Evolutionary conservation across 129 eudicot species (phyloP).

Genomic region (Centaurea solstitialis): DNA sequence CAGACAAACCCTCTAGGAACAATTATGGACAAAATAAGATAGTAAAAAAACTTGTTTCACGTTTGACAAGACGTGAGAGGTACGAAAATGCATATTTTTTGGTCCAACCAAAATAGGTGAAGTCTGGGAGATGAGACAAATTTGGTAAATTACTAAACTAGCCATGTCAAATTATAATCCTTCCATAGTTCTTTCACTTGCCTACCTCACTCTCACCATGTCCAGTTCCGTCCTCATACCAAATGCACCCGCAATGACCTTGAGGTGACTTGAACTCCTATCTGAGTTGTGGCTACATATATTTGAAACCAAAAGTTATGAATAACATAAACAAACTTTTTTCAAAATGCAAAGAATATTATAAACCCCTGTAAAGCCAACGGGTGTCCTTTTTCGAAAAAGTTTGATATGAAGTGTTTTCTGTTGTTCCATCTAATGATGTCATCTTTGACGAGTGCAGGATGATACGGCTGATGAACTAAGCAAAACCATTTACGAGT

Average conservation of each 20-base stretch:
- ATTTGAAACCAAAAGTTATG: neutral
- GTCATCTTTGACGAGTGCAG: constrained; percentile 32
- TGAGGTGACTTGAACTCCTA: neutral
- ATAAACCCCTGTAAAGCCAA: neutral
- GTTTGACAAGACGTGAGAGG: too few relatives aligned
- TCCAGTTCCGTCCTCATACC: neutral
- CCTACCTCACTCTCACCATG: neutral
- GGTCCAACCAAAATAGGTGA: neutral
- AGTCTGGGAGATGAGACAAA: neutral
- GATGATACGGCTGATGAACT: constrained; percentile 70
- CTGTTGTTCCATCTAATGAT: constrained; percentile 3
- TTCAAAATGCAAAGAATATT: neutral
- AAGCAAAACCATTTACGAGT: constrained; percentile 51
- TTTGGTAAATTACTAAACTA: neutral
- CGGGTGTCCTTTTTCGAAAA: neutral
- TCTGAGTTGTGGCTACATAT: neutral
- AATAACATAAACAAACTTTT: neutral
- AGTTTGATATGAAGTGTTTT: neutral
- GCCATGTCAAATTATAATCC: neutral
- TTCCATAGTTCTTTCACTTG: neutral
- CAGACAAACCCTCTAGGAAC: too few relatives aligned
- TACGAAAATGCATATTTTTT: too few relatives aligned
- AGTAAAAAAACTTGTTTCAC: too few relatives aligned
- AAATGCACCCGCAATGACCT: neutral
- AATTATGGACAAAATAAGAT: too few relatives aligned